Conservation (phyloP, 257 asterid genomes). For the Cynanchum wilfordii region DNA sequence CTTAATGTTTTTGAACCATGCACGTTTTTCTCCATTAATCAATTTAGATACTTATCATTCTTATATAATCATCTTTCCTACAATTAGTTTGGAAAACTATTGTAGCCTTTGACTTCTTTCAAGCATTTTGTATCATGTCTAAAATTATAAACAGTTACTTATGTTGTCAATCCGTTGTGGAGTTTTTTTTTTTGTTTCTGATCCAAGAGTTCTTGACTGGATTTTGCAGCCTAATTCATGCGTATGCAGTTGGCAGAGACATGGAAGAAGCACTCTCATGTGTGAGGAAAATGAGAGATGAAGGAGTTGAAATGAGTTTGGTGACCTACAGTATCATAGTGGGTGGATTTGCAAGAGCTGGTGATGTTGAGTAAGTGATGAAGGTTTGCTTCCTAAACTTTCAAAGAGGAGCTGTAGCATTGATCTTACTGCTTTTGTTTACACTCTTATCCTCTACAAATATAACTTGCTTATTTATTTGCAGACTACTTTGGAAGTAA, state of each 20-base stretch:
- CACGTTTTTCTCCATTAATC: background rate
- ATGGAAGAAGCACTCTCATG: constrained; percentile 97
- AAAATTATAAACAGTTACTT: background rate
- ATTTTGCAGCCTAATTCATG: constrained; percentile 84
- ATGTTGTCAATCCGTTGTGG: background rate
- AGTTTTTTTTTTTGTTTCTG: constrained; percentile 9
- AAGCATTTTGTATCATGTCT: background rate
- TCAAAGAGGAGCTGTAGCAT: background rate
- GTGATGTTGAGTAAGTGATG: constrained; percentile 67
- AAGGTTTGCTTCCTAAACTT: constrained; percentile 9
- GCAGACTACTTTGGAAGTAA: background rate
- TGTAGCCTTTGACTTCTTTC: background rate
- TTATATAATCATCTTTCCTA: background rate
- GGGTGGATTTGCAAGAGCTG: constrained; percentile 76
- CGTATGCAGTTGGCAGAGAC: constrained; percentile 92
- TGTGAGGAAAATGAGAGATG: constrained; percentile 79
- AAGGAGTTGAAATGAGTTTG: constrained; percentile 81
- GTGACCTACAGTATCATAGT: constrained; percentile 90
- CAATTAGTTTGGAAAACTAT: background rate
- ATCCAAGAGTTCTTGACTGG: constrained; percentile 10
- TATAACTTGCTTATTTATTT: background rate
- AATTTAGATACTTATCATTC: background rate
- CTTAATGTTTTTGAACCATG: background rate
- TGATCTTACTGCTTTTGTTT: background rate
- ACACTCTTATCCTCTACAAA: background rate